Evolutionary conservation across 495 filamentous ascomycete species (phyloP), one percentile per base, ranked within the genome.

Genomic region (Bathelium albidoporum): DNA sequence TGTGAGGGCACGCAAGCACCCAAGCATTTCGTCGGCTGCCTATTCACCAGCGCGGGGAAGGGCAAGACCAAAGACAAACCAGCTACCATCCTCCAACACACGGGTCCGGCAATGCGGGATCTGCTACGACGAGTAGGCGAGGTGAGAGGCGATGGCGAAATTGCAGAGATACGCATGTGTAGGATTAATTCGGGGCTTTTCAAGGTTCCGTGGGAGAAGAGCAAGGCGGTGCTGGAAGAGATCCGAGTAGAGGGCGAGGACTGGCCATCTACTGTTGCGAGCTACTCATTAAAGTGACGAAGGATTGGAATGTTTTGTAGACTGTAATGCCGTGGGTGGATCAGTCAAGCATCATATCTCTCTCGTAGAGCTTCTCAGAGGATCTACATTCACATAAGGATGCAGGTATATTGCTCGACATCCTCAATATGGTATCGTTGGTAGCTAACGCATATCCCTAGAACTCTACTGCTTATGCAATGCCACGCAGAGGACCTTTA

Each of bases 151-250:
- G 14, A 43, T 20, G 59, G 29, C 2, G 62, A 59, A 14, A 59
- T 74, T 12, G 59, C 31, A 11, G 71, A 66, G 60, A 52, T 75
- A 36, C 55, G 71, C 24, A 75, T 75, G 67, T 75, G 73, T 44
- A 66, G 68, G 65, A 77, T 77, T 58, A 77, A 77, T 61, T 68
- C 69, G 34, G 74, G 69, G 16, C 59, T 68, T 62, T 77, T 77
- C 63, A 64, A 59, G 16, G 74, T 77, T 39, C 67, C 68, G 29
- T 77, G 74, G 74, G 59, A 60, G 44, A 65, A 67, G 53, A 75
- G 72, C 7, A 70, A 64, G 26, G 62, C 32, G 14, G 68, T 73
- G 32, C 41, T 77, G n/a, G 69, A 73, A 65, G 63, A 59, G 2
- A 64, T 76, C 45, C 68, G 62, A n/a, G 49, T 74, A 18, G 62